Base-by-base conservation (phyloP, 148 eudicot species). In the Chenopodium formosanum region DNA sequence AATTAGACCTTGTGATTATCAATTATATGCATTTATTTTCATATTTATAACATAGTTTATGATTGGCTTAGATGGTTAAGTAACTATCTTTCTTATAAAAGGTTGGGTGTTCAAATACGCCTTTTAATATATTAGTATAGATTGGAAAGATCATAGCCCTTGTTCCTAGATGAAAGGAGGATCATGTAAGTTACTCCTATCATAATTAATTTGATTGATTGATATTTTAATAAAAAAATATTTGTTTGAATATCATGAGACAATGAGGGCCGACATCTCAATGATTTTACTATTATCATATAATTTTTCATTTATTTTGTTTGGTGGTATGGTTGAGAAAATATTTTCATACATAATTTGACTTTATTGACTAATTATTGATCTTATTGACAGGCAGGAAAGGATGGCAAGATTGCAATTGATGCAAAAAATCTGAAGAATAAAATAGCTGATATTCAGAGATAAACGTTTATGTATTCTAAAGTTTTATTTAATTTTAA, bases 321-420 rank as follows among this genome's bases (percentile, higher is more conserved):
- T 27, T 22, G 32, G 32, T 25, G 13, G 70, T 25, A 7, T 66
- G 70, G 12, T 23, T 66, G 16, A 27, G 25, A 25, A 66, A 22
- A 23, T 66, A 17, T 56, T 12, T 22, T 20, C 23, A 23, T 25
- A 7, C 23, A 34, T 25, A 7, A 13, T 2, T 60, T 58, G 23
- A 19, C 29, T 62, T 74, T 19, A 50, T 14, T 76, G 32, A 12
- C 7, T 29, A n/a, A 11, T 25, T 62, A n/a, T 25, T 62, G 17
- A 63, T 19, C 19, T 70, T 27, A 37, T 19, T 50, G 37, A n/a
- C 85, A 86, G 88, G 86, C 40, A 46, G 65, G 72, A 74, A 78
- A 74, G 8, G 84, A 68, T 60, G 69, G 53, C 17, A 83, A 63
- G 23, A 53, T 22, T 73, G 70, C 23, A 66, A 70, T 68, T 66